Evolutionary conservation across 2,329 filamentous ascomycete genomes (phyloP).

Genomic region (Alternaria gansuensis): DNA sequence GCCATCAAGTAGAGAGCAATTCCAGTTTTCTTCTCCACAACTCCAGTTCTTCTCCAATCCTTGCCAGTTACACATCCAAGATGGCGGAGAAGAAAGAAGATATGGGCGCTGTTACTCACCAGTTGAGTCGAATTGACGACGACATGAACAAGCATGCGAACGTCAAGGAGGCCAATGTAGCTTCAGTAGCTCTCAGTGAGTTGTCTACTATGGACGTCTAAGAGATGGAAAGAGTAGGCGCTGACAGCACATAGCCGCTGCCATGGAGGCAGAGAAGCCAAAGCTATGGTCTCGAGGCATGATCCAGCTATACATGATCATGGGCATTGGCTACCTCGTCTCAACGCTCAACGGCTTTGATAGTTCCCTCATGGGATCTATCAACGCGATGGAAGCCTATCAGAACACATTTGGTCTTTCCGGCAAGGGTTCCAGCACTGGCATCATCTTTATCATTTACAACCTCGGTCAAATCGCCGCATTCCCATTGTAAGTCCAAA

Average conservation of each 20-base stretch:
- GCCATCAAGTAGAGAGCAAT: conserved; percentile 13
- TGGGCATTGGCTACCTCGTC: conserved; percentile 48
- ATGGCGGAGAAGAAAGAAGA: conserved; percentile 36
- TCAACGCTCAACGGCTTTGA: conserved; percentile 51
- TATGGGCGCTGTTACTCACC: conserved; percentile 36
- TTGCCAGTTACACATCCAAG: conserved; percentile 3
- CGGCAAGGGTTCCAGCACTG: conserved; percentile 59
- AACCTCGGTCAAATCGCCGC: conserved; percentile 62
- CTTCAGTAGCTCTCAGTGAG: conserved; percentile 45
- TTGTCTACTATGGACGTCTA: background rate
- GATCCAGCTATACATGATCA: conserved; percentile 47
- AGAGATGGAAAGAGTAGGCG: background rate
- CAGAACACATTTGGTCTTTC: conserved; percentile 60
- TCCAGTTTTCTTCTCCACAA: conserved; percentile 12
- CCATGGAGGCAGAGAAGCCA: conserved; percentile 46
- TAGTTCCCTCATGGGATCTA: conserved; percentile 56
- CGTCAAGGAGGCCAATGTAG: conserved; percentile 42
- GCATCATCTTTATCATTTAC: conserved; percentile 59
- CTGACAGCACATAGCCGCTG: conserved; percentile 37
- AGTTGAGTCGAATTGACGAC: conserved; percentile 36
- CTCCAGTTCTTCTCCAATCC: background rate
- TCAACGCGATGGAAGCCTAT: conserved; percentile 64
- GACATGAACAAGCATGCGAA: conserved; percentile 31
- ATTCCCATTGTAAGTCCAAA: conserved; percentile 51
- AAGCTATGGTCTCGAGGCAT: conserved; percentile 43